phyloP scores from a whole-genome alignment of 345 rosid genomes.

The Euclidium syriacum region DNA sequence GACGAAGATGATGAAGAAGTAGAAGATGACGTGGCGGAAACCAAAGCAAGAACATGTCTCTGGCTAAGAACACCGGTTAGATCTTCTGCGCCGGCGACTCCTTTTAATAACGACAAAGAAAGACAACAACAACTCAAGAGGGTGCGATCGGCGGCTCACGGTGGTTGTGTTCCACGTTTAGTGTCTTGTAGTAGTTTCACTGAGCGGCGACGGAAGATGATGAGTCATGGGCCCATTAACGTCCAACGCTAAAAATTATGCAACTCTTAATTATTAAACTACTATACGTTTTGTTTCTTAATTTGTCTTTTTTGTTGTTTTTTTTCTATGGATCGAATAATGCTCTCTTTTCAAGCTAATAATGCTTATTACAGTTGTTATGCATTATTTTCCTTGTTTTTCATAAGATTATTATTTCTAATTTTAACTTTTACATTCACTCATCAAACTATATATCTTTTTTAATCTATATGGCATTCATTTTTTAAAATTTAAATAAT shows the following conservation, averaged over 20 bases:
- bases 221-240: conserved; percentile 34
- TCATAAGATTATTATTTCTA: not conserved
- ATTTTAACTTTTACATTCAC: not conserved
- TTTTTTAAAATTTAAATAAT: not conserved
- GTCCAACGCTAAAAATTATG: conserved; percentile 18
- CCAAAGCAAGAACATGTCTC: conserved; percentile 25
- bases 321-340: not conserved
- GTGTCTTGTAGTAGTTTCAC: conserved; percentile 43
- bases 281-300: not conserved
- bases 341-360: not conserved
- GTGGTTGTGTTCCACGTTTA: conserved; percentile 72
- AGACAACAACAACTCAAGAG: conserved; percentile 26
- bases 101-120: conserved; percentile 31
- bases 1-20: conserved; percentile 24
- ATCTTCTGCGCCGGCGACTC: conserved; percentile 42
- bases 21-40: conserved; percentile 11
- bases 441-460: not conserved
- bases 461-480: not conserved
- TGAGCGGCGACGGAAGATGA: conserved; percentile 62
- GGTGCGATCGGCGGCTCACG: conserved; percentile 32
- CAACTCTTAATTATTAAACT: not conserved
- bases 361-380: conserved; percentile 5
- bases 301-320: conserved; percentile 5
- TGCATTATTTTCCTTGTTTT: not conserved
- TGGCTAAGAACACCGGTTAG: conserved; percentile 29